These are phyloP conservation scores for Pilaira anomala DNA, from an alignment of 192 early-diverging fungal species.

Conservation along the genomic window DNA sequence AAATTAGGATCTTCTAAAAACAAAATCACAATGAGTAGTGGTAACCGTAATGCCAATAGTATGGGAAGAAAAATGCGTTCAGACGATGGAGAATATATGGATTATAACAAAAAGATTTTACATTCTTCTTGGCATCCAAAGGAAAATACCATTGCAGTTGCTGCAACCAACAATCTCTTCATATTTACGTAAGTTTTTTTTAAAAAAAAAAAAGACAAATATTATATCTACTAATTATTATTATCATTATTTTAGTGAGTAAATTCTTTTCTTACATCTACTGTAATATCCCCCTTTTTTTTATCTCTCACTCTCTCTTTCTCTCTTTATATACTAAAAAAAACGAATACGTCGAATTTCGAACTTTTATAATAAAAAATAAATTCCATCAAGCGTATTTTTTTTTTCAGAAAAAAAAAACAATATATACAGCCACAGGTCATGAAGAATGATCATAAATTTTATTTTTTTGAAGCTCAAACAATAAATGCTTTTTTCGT, in stretches of 20 bases:
- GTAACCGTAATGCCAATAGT: conserved; percentile 21
- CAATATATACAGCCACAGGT: no score
- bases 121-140: conserved; percentile 99
- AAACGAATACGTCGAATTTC: no score
- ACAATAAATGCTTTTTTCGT: no score
- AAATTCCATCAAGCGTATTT: no score
- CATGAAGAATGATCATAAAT: no score
- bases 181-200: conserved; percentile 66
- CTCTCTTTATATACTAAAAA: no score
- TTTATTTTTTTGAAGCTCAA: no score
- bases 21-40: conserved; percentile 45
- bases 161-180: conserved; percentile 99
- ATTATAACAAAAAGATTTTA: conserved; percentile 96
- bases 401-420: no score
- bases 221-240: not conserved
- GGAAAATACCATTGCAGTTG: conserved; percentile 96
- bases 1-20: conserved; percentile 78
- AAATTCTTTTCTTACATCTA: no score
- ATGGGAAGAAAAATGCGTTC: not conserved
- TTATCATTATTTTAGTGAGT: not conserved
- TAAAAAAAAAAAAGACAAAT: not conserved
- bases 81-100: conserved; percentile 67
- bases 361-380: no score
- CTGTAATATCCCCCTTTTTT: no score
- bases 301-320: no score